Percentiles rank a stretch among this genome's conserved stretches.
Evolutionary conservation across 2,329 filamentous ascomycete genomes (phyloP).

Genomic region (Hymenoscyphus albidus): DNA sequence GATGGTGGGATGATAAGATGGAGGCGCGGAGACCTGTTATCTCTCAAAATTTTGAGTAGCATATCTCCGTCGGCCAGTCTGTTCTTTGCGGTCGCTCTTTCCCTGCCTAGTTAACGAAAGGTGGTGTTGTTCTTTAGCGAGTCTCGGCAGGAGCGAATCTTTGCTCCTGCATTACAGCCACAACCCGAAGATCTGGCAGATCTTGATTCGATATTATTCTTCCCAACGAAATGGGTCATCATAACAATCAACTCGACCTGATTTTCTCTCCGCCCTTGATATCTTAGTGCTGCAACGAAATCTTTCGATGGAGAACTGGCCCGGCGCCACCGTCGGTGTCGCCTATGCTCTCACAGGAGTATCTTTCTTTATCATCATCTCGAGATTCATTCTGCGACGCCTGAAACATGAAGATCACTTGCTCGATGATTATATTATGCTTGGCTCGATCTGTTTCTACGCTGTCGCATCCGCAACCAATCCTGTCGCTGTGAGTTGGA

Average conservation of each 20-base stretch:
- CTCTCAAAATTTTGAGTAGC: too few species aligned
- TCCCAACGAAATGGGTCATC: neutral
- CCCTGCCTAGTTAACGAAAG: too few species aligned
- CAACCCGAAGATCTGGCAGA: neutral
- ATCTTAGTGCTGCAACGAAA: neutral
- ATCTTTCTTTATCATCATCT: constrained; percentile 23
- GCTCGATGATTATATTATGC: constrained; percentile 26
- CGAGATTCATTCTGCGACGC: constrained; percentile 19
- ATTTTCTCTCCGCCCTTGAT: neutral
- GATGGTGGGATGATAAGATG: neutral
- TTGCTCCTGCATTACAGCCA: too few species aligned
- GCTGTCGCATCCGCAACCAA: constrained; percentile 15
- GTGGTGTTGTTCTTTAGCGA: too few species aligned
- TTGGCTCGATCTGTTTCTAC: constrained; percentile 18
- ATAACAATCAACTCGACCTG: neutral
- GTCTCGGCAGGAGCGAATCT: too few species aligned
- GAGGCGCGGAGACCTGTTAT: too few species aligned
- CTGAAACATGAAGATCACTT: constrained; percentile 24
- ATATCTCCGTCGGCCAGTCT: too few species aligned
- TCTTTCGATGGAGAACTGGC: constrained; percentile 7
- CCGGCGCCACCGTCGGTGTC: constrained; percentile 13
- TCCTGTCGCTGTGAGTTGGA: constrained; percentile 11
- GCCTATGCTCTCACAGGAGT: constrained; percentile 20
- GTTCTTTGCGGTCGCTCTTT: too few species aligned
- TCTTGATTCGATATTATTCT: neutral